Evolutionary conservation across 106 monocot species (phyloP), one percentile per base, ranked within the genome.

Genomic region (Chionographis japonica): DNA sequence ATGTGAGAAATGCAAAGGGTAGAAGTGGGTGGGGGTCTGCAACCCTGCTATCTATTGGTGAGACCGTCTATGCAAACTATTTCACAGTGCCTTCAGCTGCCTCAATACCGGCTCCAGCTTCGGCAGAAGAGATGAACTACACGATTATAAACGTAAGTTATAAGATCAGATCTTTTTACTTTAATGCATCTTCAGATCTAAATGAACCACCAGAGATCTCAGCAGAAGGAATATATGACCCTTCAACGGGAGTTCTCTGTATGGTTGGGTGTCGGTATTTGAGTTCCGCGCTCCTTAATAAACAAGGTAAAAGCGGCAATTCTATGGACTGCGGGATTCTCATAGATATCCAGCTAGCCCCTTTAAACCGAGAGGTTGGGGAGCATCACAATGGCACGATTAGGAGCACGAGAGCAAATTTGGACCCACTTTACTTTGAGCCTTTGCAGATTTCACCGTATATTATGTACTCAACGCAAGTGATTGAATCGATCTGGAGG

Each of bases 171-270:
- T 58, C 9, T 50, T 0, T 0, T 43, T 18, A 20, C 50, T 4
- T 4, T 42, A 9, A 55, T 35, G 11, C 15, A 36, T 37, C 63
- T 13, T 12, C 20, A 6, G 37, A 37, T 51, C 4, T 37, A n/a
- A 12, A 56, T 8, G 40, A 36, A 42, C 36, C 35, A 10, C 14
- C 15, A 14, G 63, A 54, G 15, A 70, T 80, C 11, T 63, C 63
- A 3, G 74, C 80, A 52, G 80, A 80, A 75, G 74, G 80, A 15
- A 42, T 70, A 3, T 80, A 75, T 62, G 60, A 74, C 54, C 12
- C 39, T 9, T 6, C 50, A 42, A 75, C 56, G 6, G 80, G 80
- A 8, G 43, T 4, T 2, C 52, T 78, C 12, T 78, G 78, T 37
- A 53, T 78, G 72, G 12, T 55, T 37, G 80, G 80, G n/a, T 80